Evolutionary conservation across 805 yeast species (phyloP).

Genomic region (Spathaspora sp.): DNA sequence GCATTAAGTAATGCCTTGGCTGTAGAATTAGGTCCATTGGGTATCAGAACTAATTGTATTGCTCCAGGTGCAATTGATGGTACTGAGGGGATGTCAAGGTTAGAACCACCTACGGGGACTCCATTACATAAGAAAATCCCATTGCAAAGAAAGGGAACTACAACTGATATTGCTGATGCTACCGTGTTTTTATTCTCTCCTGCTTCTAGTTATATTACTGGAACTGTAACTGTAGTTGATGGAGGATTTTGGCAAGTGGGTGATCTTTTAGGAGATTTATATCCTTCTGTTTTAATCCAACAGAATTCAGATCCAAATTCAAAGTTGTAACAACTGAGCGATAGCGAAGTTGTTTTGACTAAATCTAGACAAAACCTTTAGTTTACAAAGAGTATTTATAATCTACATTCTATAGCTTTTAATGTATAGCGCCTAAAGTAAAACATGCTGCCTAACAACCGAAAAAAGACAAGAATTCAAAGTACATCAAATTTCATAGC

Average conservation of each 20-base stretch:
- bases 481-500: neutral
- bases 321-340: slow-evolving; percentile 14
- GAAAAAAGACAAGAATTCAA: no score
- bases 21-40: slow-evolving; percentile 88
- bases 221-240: slow-evolving; percentile 78
- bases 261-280: slow-evolving; percentile 26
- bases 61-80: slow-evolving; percentile 91
- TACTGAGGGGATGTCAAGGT: slow-evolving; percentile 80
- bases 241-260: slow-evolving; percentile 91
- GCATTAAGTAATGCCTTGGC: slow-evolving; percentile 81
- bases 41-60: slow-evolving; percentile 75
- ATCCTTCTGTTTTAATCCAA: slow-evolving; percentile 26
- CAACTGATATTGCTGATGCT: slow-evolving; percentile 81
- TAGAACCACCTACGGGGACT: slow-evolving; percentile 39
- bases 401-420: no score
- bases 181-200: slow-evolving; percentile 82
- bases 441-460: no score
- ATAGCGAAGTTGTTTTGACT: no score
- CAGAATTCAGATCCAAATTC: slow-evolving; percentile 25
- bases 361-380: no score
- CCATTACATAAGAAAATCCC: slow-evolving; percentile 50
- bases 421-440: no score
- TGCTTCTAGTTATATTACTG: slow-evolving; percentile 75
- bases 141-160: slow-evolving; percentile 62
- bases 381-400: no score